Evolutionary conservation across 202 grass and related monocot genomes (phyloP).

Genomic region (Eragrostis tef): DNA sequence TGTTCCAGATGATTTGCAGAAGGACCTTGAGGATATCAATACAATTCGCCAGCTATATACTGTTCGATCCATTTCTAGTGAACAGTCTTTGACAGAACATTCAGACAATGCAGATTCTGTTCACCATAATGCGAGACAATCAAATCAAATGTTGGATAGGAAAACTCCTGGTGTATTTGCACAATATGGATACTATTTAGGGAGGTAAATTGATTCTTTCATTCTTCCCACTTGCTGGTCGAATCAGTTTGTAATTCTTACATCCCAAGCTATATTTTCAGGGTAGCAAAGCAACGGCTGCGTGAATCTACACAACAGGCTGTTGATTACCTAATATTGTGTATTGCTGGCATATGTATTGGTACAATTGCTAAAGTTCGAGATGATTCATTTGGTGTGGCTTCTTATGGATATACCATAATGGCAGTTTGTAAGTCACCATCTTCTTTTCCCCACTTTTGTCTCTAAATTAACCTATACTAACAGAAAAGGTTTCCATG

Average conservation of each 20-base stretch:
- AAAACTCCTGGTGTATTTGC: slow-evolving; percentile 64
- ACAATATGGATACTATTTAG: slow-evolving; percentile 77
- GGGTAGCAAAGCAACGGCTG: slow-evolving; percentile 70
- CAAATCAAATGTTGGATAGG: slow-evolving; percentile 56
- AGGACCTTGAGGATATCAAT: slow-evolving; percentile 59
- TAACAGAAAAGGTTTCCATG: background rate
- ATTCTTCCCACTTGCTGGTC: slow-evolving; percentile 25
- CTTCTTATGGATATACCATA: slow-evolving; percentile 74
- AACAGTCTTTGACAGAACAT: slow-evolving; percentile 50
- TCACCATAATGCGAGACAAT: slow-evolving; percentile 46
- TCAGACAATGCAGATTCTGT: slow-evolving; percentile 43
- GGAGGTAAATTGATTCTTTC: slow-evolving; percentile 62
- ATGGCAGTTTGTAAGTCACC: slow-evolving; percentile 85
- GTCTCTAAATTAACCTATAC: slow-evolving; percentile 36
- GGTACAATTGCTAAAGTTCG: slow-evolving; percentile 69
- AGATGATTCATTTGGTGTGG: slow-evolving; percentile 65
- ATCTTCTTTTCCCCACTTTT: background rate
- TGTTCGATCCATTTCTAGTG: slow-evolving; percentile 42
- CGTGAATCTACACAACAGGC: slow-evolving; percentile 62
- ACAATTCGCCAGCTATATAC: slow-evolving; percentile 51
- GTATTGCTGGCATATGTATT: slow-evolving; percentile 79
- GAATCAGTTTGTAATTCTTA: slow-evolving; percentile 40
- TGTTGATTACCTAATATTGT: slow-evolving; percentile 76
- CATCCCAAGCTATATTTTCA: slow-evolving; percentile 50
- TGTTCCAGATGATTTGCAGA: slow-evolving; percentile 63